Evolutionary conservation across 768 basidiomycete genomes (phyloP).

Genomic region (Russula griseocarnosa): DNA sequence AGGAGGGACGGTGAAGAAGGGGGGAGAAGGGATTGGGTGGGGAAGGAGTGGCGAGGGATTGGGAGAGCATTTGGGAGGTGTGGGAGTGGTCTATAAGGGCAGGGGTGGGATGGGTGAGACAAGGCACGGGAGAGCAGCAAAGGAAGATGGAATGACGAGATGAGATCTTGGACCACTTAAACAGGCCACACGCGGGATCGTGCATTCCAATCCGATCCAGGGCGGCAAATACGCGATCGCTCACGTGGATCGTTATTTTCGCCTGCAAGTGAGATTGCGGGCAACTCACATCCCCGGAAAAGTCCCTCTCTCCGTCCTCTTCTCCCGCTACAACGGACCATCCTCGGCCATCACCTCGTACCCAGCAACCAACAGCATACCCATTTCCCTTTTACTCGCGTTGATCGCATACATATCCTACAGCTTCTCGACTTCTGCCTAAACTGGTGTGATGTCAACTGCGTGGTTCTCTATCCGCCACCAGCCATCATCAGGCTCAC

Average conservation of each 20-base stretch:
- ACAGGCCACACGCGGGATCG: neutral
- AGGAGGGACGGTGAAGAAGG: neutral
- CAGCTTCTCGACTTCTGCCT: neutral
- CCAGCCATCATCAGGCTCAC: neutral
- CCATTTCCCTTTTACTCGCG: constrained; percentile 5
- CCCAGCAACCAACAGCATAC: neutral
- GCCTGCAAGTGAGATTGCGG: no score
- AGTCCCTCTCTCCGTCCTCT: neutral
- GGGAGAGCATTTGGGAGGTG: neutral
- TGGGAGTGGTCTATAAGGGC: neutral
- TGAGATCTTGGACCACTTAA: neutral
- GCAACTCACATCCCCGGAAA: neutral
- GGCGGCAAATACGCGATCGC: neutral
- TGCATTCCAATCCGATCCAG: neutral
- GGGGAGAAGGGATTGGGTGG: neutral
- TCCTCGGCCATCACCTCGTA: neutral
- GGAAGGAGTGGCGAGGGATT: neutral
- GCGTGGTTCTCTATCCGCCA: neutral
- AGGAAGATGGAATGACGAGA: neutral
- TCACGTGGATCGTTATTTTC: neutral
- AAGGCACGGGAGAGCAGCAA: neutral
- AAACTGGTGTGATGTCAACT: constrained; percentile 16
- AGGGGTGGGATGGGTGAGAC: neutral
- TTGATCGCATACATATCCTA: constrained; percentile 1
- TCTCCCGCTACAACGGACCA: neutral